Base-by-base conservation (phyloP, 1,284 basidiomycete genomes). In the Sporisorium scitamineum region DNA sequence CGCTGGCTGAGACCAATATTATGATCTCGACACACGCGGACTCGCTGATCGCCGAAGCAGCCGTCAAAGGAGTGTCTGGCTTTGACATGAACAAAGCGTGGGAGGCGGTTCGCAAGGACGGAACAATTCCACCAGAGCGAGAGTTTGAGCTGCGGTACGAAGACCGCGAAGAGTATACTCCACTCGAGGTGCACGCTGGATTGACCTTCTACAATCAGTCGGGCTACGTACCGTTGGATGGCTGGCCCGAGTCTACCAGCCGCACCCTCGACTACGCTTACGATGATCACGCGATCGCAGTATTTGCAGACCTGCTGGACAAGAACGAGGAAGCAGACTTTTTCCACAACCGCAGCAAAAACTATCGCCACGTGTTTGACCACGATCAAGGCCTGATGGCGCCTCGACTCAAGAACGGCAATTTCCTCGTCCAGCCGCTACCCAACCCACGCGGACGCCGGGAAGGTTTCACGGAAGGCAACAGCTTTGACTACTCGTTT, bases 11-110 rank as follows among this genome's bases (percentile, higher is more conserved):
- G 80, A 91, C 91, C 2, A 92, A 91, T 73, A 91, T 92, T 72
- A 92, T 92, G 91, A 89, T 88, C 68, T 91, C 88, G 5, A 93
- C 92, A 0, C 92, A 94, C 74, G 91, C 92, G 3, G 93, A 94
- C 83, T 92, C 91, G 3, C 89, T 94, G 32, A 88, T 94, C 44
- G 91, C 93, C 0, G 92, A 94, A 85, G 92, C 92, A 0, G 90
- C 91, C 45, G 79, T 90, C 44, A 92, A 91, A 84, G 90, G 90
- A 13, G 63, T 76, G 0, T 87, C 84, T 0, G 90, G 88, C 0
- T 92, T 93, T 66, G 90, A 94, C 84, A 80, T 88, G 3, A 88
- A 89, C 0, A 85, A 90, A 0, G 92, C 92, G 0, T 94, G 90
- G 88, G 88, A 90, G 48, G 92, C 92, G 0, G 92, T 94, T 0